These are phyloP conservation scores for Rubia balearica DNA, from an alignment of 305 asterid genomes.

Conservation along the genomic window DNA sequence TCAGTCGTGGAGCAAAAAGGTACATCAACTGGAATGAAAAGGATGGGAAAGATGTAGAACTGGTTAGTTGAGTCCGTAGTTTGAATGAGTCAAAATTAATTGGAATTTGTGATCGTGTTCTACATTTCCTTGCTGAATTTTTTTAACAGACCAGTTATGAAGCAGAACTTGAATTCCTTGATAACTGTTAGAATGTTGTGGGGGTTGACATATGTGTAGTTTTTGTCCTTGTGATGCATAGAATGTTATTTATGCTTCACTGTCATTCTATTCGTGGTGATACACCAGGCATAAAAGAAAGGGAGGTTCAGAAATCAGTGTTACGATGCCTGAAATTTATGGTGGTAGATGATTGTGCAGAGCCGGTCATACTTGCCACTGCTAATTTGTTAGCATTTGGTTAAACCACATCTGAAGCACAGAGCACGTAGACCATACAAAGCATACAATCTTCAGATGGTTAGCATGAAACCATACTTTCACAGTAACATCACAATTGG, in stretches of 20 bases:
- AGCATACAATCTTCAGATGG: too few species aligned
- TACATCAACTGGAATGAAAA: constrained; percentile 7
- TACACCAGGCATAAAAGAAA: not conserved
- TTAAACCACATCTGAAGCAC: too few species aligned
- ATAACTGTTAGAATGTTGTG: not conserved
- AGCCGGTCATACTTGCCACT: not conserved
- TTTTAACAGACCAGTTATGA: not conserved
- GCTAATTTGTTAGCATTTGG: not conserved
- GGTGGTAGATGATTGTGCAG: not conserved
- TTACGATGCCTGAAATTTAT: not conserved
- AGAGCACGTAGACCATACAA: too few species aligned
- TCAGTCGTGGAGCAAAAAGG: not conserved
- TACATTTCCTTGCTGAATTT: not conserved
- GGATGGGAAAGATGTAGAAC: not conserved
- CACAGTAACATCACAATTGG: not conserved
- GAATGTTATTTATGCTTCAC: not conserved
- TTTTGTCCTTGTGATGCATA: not conserved
- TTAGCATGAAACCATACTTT: too few species aligned
- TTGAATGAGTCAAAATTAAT: not conserved
- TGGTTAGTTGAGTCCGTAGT: not conserved
- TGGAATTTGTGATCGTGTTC: not conserved
- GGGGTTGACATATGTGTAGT: not conserved
- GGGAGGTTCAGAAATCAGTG: not conserved
- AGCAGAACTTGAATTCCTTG: not conserved
- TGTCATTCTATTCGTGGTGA: not conserved